Evolutionary conservation across 2,329 filamentous ascomycete species (phyloP).

Genomic region (Fusarium nanum): DNA sequence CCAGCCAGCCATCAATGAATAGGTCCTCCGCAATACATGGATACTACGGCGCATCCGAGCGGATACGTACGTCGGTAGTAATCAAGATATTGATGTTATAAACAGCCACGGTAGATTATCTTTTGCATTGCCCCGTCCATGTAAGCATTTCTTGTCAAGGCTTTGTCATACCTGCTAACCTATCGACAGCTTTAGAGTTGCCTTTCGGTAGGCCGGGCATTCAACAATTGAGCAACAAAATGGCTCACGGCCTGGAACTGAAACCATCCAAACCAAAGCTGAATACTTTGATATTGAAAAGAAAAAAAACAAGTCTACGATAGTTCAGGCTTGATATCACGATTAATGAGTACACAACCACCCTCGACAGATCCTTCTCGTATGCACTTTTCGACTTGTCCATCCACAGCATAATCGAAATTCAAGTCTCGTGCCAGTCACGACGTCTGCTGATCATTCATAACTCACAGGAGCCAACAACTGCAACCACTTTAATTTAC

Average conservation of each 20-base stretch:
- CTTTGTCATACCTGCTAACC: neutral
- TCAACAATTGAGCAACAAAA: conserved; percentile 1
- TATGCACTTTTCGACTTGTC: neutral
- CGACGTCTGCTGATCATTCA: conserved; percentile 9
- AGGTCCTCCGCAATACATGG: neutral
- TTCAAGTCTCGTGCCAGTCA: neutral
- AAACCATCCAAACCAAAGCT: neutral
- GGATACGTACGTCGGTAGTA: conserved; percentile 26
- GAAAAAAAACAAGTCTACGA: too few relatives aligned
- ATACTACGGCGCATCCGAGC: conserved; percentile 20
- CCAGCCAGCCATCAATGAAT: neutral
- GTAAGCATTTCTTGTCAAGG: neutral
- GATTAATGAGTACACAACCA: neutral
- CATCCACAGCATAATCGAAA: neutral
- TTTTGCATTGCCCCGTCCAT: neutral
- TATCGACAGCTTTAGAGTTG: neutral
- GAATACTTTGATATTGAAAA: neutral
- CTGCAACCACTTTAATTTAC: conserved; percentile 30
- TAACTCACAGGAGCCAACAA: conserved; percentile 4
- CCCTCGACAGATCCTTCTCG: neutral
- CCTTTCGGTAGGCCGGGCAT: neutral
- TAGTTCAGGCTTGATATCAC: neutral
- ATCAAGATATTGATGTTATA: neutral
- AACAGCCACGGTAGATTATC: neutral
- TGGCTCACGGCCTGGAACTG: conserved; percentile 16